phyloP scores from a whole-genome alignment of 1,284 basidiomycete species.

The Leucoagaricus sp. region DNA sequence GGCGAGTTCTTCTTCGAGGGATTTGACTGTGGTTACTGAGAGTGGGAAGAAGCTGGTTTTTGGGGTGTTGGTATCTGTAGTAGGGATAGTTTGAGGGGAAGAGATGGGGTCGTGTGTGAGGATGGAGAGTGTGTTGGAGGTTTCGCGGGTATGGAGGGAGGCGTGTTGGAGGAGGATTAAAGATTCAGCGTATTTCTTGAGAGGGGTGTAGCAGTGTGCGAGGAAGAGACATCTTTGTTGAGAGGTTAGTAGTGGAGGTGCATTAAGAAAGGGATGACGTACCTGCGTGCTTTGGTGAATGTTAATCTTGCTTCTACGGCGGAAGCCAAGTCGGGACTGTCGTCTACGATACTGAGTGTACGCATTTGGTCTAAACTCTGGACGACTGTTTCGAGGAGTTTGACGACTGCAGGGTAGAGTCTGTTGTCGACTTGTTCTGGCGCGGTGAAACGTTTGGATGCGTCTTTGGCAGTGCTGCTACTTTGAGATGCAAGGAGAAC shows the following conservation, averaged over 20 bases:
- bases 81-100: constrained; percentile 2
- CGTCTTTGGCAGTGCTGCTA: constrained; percentile 23
- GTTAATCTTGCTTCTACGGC: constrained; percentile 76
- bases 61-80: constrained; percentile 20
- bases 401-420: constrained; percentile 82
- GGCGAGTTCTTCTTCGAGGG: constrained; percentile 51
- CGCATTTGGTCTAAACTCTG: constrained; percentile 86
- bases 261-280: constrained; percentile 25
- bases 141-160: constrained; percentile 70
- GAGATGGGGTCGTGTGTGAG: constrained; percentile 41
- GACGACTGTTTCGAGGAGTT: constrained; percentile 82
- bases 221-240: constrained; percentile 65
- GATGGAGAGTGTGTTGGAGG: constrained; percentile 49
- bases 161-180: constrained; percentile 70
- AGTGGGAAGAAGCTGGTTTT: constrained; percentile 57
- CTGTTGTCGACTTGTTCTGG: constrained; percentile 61
- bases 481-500: constrained; percentile 53
- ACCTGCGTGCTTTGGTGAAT: constrained; percentile 78
- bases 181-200: constrained; percentile 73
- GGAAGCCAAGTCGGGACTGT: constrained; percentile 78
- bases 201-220: constrained; percentile 65
- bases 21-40: constrained; percentile 40
- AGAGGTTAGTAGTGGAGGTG: not conserved
- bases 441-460: constrained; percentile 20
- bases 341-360: constrained; percentile 82